Percentiles rank a stretch among this genome's conserved stretches.
phyloP scores from a whole-genome alignment of 768 basidiomycete species.

The Panellus pusillus region DNA sequence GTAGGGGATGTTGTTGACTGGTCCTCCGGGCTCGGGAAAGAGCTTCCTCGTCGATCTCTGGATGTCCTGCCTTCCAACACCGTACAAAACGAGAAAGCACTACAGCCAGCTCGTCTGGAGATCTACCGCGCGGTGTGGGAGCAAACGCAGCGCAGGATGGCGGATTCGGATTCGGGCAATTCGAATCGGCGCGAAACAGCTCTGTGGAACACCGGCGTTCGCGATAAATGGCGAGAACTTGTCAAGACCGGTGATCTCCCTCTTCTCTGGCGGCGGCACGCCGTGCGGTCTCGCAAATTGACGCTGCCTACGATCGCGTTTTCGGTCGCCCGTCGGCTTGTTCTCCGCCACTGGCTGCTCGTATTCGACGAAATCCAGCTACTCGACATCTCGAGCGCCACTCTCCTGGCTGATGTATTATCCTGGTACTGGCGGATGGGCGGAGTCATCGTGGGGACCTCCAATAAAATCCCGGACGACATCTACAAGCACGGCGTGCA shows the following conservation, averaged over 20 bases:
- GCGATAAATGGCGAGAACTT: slow-evolving; percentile 30
- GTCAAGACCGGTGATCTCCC: slow-evolving; percentile 32
- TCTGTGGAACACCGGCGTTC: slow-evolving; percentile 28
- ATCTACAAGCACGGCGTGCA: slow-evolving; percentile 60
- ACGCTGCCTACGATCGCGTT: slow-evolving; percentile 49
- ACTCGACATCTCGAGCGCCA: slow-evolving; percentile 59
- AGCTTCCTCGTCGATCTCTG: slow-evolving; percentile 58
- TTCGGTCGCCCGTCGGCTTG: slow-evolving; percentile 42
- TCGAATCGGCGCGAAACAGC: slow-evolving; percentile 21
- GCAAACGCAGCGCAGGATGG: slow-evolving; percentile 46
- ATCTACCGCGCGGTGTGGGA: slow-evolving; percentile 56
- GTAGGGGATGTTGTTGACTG: slow-evolving; percentile 51
- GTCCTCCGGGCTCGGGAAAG: slow-evolving; percentile 55
- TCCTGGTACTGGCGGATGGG: slow-evolving; percentile 67
- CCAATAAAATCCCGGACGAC: slow-evolving; percentile 55
- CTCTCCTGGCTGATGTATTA: slow-evolving; percentile 49
- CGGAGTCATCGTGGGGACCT: slow-evolving; percentile 50
- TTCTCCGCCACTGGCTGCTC: slow-evolving; percentile 49
- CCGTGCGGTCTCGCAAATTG: too few relatives aligned
- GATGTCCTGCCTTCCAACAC: slow-evolving; percentile 51
- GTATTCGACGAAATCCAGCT: slow-evolving; percentile 64
- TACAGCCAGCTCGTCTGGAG: slow-evolving; percentile 54
- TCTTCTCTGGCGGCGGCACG: slow-evolving; percentile 30
- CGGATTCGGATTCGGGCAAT: not conserved
- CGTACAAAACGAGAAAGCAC: slow-evolving; percentile 55